Evolutionary conservation across 2,329 filamentous ascomycete genomes (phyloP).

Genomic region (Cordyceps tenuipes): DNA sequence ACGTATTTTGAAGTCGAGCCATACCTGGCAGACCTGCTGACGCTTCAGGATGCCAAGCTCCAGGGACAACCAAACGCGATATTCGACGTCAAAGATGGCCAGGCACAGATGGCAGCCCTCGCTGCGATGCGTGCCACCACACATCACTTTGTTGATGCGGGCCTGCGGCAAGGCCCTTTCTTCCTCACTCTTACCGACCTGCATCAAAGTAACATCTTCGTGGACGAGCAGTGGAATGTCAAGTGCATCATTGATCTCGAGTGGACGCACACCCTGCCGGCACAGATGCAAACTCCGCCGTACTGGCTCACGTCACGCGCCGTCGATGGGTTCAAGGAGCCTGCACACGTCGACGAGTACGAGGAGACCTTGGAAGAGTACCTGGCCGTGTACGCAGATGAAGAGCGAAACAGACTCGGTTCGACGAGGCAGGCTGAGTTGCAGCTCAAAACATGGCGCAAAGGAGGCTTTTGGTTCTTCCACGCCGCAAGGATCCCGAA

Average conservation of each 20-base stretch:
- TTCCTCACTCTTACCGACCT: conserved; percentile 26
- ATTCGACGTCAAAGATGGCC: conserved; percentile 19
- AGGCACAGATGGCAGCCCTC: conserved; percentile 21
- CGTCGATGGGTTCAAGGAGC: neutral
- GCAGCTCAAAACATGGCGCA: neutral
- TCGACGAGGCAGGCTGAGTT: neutral
- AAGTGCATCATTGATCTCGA: conserved; percentile 24
- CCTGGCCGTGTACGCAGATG: neutral
- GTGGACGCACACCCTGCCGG: conserved; percentile 19
- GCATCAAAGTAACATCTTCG: conserved; percentile 28
- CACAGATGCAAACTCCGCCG: conserved; percentile 20
- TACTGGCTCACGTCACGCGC: conserved; percentile 19
- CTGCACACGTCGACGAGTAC: neutral
- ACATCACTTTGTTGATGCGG: conserved; percentile 16
- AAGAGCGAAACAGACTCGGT: neutral
- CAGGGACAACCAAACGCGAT: conserved; percentile 26
- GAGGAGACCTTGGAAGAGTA: neutral
- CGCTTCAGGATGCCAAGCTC: conserved; percentile 26
- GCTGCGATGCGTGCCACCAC: conserved; percentile 20
- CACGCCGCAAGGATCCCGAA: neutral
- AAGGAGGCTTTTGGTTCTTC: neutral
- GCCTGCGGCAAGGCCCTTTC: conserved; percentile 24
- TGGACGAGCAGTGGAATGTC: conserved; percentile 24
- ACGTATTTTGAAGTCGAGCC: conserved; percentile 25
- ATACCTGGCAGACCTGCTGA: conserved; percentile 23